Percentiles rank a stretch among this genome's conserved stretches.
Conservation (phyloP, 257 asterid genomes). For the Nicotiana tomentosiformis region DNA sequence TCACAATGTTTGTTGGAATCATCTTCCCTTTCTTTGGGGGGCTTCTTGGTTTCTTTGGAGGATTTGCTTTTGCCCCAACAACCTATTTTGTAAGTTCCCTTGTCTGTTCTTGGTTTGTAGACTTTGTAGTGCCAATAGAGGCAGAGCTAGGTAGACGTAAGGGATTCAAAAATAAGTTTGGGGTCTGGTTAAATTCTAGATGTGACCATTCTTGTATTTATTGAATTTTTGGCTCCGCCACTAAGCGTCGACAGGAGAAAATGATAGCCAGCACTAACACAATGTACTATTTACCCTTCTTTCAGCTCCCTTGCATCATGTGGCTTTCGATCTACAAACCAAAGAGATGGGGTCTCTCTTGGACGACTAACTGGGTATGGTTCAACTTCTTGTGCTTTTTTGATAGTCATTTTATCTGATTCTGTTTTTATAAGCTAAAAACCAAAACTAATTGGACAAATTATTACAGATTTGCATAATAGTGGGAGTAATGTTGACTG, state of each 20-base stretch:
- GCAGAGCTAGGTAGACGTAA: background rate
- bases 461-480: conserved; percentile 39
- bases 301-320: conserved; percentile 46
- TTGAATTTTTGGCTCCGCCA: background rate
- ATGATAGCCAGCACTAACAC: background rate
- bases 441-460: background rate
- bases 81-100: conserved; percentile 35
- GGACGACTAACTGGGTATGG: conserved; percentile 43
- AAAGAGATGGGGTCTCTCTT: conserved; percentile 32
- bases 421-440: background rate
- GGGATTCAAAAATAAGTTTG: background rate
- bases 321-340: conserved; percentile 43
- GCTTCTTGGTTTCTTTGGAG: conserved; percentile 43
- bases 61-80: conserved; percentile 45
- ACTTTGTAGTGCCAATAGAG: background rate
- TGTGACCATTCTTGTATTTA: background rate
- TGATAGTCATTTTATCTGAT: background rate
- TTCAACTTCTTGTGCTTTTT: background rate
- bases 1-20: conserved; percentile 26
- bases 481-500: conserved; percentile 35
- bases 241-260: background rate
- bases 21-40: conserved; percentile 47
- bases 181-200: background rate
- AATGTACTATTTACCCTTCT: background rate
- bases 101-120: background rate